A percentile compares a stretch with the other conserved stretches of the same genome.
Conservation (phyloP, 2,329 filamentous ascomycete species). For the Scytalidium lignicola region DNA sequence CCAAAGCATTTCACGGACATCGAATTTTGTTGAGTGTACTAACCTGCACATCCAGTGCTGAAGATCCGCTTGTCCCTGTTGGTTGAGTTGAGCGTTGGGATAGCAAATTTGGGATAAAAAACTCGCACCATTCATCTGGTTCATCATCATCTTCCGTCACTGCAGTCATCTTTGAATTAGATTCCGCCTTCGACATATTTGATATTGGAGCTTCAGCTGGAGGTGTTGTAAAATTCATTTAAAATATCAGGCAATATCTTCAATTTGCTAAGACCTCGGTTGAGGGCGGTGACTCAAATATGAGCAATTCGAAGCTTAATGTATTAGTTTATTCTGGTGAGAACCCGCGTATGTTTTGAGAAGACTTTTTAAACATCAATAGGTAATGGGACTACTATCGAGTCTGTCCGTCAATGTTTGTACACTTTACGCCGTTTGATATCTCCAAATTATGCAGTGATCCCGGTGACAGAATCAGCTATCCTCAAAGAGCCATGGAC, state of each 20-base stretch:
- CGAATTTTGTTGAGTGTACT: slow-evolving; percentile 17
- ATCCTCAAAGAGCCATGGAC: slow-evolving; percentile 91
- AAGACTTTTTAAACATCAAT: slow-evolving; percentile 1
- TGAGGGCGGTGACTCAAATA: slow-evolving; percentile 30
- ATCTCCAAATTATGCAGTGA: slow-evolving; percentile 87
- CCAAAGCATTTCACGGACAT: background rate
- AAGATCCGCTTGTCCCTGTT: slow-evolving; percentile 94
- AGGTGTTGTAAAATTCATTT: slow-evolving; percentile 9
- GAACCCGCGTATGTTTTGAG: slow-evolving; percentile 8
- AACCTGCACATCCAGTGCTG: slow-evolving; percentile 90
- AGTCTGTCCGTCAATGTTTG: slow-evolving; percentile 85
- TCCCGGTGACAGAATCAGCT: slow-evolving; percentile 71
- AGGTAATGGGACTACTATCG: slow-evolving; percentile 81
- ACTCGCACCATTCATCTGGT: slow-evolving; percentile 81
- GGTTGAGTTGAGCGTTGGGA: slow-evolving; percentile 13
- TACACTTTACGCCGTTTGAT: slow-evolving; percentile 82
- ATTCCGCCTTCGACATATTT: slow-evolving; percentile 26
- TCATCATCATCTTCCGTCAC: slow-evolving; percentile 68
- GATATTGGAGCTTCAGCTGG: background rate
- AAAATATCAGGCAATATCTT: slow-evolving; percentile 3
- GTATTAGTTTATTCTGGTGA: slow-evolving; percentile 88
- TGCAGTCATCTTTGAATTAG: slow-evolving; percentile 22
- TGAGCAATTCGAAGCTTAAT: slow-evolving; percentile 71
- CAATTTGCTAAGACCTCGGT: slow-evolving; percentile 14
- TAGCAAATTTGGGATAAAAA: slow-evolving; percentile 7